These are phyloP conservation scores for Herpetomonas samuelpessoai DNA, from an alignment of 208 protist species.

Conservation along the genomic window DNA sequence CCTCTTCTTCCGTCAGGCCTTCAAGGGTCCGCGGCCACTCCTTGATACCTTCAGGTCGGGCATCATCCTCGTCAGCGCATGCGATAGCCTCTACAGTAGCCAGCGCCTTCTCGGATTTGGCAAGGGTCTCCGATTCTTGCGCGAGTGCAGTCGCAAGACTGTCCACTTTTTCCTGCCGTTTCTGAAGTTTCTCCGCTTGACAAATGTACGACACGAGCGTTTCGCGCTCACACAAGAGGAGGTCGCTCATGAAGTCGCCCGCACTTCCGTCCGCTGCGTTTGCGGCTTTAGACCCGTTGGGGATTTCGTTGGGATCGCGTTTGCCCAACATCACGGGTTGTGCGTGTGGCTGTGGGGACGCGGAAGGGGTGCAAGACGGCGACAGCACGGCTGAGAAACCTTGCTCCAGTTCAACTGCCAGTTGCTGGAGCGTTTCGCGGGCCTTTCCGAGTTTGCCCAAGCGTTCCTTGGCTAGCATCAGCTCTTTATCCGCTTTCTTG, in stretches of 20 bases:
- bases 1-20: conserved; percentile 46
- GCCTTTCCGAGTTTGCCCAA: background rate
- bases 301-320: conserved; percentile 10
- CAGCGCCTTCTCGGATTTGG: conserved; percentile 30
- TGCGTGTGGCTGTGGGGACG: too few species aligned
- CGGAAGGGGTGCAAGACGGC: too few species aligned
- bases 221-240: conserved; percentile 10
- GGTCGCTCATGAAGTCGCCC: conserved; percentile 3
- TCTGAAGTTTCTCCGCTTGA: conserved; percentile 14
- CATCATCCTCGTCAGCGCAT: background rate
- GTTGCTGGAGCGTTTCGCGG: background rate
- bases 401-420: background rate
- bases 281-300: too few species aligned
- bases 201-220: conserved; percentile 13
- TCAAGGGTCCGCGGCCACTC: conserved; percentile 31
- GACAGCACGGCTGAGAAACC: too few species aligned
- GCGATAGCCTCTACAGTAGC: background rate
- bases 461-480: background rate
- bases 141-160: conserved; percentile 4
- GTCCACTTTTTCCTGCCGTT: background rate
- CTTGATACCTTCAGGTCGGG: background rate
- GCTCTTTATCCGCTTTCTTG: background rate
- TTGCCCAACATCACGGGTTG: conserved; percentile 6
- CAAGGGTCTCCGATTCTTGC: conserved; percentile 15
- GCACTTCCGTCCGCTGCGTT: background rate